Evolutionary conservation across 1,139 yeast species (phyloP).

Genomic region (Taphrina pruni): DNA sequence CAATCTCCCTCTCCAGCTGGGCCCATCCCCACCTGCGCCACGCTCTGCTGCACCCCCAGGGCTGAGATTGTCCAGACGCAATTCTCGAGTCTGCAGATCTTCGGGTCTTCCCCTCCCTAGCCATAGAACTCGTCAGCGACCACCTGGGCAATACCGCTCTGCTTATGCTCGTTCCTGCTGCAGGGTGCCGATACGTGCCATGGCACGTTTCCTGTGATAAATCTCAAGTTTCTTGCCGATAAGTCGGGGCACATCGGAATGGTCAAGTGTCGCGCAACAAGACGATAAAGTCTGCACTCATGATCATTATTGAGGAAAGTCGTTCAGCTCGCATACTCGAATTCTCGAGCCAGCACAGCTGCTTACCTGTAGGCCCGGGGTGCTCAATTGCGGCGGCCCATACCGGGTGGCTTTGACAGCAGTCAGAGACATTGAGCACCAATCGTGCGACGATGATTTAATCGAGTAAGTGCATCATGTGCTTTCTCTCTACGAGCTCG

Average conservation of each 20-base stretch:
- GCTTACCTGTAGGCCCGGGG: neutral
- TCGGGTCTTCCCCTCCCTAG: neutral
- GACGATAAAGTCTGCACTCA: too few species aligned
- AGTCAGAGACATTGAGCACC: conserved; percentile 11
- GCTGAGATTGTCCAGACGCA: conserved; percentile 1
- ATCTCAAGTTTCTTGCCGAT: too few species aligned
- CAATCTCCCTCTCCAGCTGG: neutral
- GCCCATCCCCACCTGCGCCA: too few species aligned
- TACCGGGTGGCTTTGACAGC: conserved; percentile 7
- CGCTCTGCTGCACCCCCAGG: neutral
- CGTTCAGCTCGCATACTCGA: too few species aligned
- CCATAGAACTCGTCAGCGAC: neutral
- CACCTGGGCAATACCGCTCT: too few species aligned
- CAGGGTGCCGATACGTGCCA: too few species aligned
- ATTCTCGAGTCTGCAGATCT: conserved; percentile 1
- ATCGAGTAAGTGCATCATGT: neutral
- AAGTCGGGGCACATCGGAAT: too few species aligned
- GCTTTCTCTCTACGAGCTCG: neutral
- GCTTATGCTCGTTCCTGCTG: too few species aligned
- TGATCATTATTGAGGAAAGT: too few species aligned
- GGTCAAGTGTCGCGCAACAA: too few species aligned
- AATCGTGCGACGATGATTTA: conserved; percentile 2
- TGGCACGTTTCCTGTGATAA: too few species aligned
- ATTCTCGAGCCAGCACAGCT: too few species aligned
- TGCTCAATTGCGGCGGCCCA: conserved; percentile 4